Evolutionary conservation across 176 grass and related monocot species (phyloP).

Genomic region (Paspalum notatum): DNA sequence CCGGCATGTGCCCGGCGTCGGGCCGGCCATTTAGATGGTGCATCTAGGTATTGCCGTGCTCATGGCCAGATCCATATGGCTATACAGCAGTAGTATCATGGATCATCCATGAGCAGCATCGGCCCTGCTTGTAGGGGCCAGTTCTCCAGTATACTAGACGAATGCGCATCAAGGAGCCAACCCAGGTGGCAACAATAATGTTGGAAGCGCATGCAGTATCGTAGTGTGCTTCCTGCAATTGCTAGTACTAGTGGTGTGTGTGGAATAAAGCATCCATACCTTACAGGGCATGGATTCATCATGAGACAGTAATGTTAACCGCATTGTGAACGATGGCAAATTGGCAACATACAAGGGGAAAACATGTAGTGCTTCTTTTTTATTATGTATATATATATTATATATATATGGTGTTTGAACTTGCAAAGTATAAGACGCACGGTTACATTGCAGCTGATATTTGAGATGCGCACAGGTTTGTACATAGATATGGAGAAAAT

Average conservation of each 20-base stretch:
- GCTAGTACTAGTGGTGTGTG: constrained; percentile 22
- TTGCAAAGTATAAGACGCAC: background rate
- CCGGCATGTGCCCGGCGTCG: constrained; percentile 46
- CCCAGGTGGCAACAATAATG: constrained; percentile 43
- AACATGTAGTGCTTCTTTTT: constrained; percentile 28
- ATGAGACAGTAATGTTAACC: constrained; percentile 35
- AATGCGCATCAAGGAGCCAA: constrained; percentile 38
- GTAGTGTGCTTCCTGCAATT: background rate
- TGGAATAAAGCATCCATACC: constrained; percentile 50
- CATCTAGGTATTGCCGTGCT: constrained; percentile 3
- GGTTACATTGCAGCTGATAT: constrained; percentile 29
- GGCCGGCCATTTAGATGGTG: constrained; percentile 48
- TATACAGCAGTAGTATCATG: background rate
- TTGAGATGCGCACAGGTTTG: constrained; percentile 11
- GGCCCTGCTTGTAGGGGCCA: constrained; percentile 34
- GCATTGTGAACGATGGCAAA: constrained; percentile 38
- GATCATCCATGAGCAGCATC: constrained; percentile 33
- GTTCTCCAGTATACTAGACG: constrained; percentile 28
- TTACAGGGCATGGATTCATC: constrained; percentile 19
- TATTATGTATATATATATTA: background rate
- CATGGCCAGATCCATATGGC: constrained; percentile 17
- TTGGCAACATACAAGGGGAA: constrained; percentile 14
- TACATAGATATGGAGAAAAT: constrained; percentile 15
- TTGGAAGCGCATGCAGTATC: constrained; percentile 33
- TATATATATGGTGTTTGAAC: background rate